Evolutionary conservation across 2,329 filamentous ascomycete genomes (phyloP).

Genomic region (Pseudocercospora ulei): DNA sequence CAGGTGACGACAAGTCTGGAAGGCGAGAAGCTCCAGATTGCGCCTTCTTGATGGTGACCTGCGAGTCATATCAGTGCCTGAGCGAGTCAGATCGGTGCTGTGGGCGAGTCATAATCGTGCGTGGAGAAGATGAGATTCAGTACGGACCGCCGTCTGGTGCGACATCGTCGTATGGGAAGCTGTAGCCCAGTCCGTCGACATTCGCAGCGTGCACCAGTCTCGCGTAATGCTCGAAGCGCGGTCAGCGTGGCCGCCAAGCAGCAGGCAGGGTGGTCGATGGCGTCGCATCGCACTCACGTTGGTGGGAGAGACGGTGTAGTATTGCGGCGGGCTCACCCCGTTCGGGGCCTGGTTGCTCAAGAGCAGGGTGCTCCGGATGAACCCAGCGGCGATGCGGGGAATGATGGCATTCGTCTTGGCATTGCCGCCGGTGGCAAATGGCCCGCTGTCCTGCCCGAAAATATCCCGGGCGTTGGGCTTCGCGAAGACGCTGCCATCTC

Average conservation of each 20-base stretch:
- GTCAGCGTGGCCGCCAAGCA: constrained; percentile 12
- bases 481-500: constrained; percentile 44
- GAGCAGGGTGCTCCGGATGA: constrained; percentile 64
- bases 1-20: constrained; percentile 27
- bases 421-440: constrained; percentile 45
- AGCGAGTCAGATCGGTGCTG: too few relatives aligned
- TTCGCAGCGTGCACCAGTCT: constrained; percentile 38
- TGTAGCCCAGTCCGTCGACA: constrained; percentile 52
- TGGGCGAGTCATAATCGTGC: neutral
- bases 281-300: constrained; percentile 25
- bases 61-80: constrained; percentile 8
- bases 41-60: constrained; percentile 30
- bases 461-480: constrained; percentile 55
- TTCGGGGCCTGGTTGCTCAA: constrained; percentile 35
- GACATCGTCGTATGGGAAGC: constrained; percentile 61
- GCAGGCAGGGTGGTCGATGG: too few relatives aligned
- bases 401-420: constrained; percentile 50
- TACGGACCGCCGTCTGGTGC: constrained; percentile 45
- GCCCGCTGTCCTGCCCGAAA: constrained; percentile 56
- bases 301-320: constrained; percentile 28
- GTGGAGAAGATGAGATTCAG: neutral
- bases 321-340: constrained; percentile 26
- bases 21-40: constrained; percentile 29
- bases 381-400: constrained; percentile 63
- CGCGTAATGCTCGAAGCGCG: constrained; percentile 28